Conservation (phyloP, 257 asterid genomes). For the Gardenia jasminoides region DNA sequence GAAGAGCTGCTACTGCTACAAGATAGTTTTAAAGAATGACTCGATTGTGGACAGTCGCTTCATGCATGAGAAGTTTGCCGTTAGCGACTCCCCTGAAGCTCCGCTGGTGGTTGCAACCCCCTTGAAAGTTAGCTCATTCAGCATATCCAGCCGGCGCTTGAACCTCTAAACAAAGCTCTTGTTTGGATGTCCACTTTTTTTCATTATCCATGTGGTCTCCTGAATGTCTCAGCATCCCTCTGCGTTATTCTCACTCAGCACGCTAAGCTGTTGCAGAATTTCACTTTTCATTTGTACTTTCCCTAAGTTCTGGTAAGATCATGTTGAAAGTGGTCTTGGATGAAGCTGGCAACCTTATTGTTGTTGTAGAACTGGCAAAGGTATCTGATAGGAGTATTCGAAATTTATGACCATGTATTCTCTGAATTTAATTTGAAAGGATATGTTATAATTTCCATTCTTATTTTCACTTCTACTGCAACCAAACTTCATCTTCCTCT, state of each 20-base stretch:
- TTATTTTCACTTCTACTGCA: background rate
- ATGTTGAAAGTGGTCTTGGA: background rate
- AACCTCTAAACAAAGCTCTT: constrained; percentile 29
- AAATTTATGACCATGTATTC: background rate
- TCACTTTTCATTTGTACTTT: background rate
- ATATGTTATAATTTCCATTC: background rate
- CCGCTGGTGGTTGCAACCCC: constrained; percentile 66
- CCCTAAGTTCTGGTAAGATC: constrained; percentile 13
- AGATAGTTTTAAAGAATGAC: constrained; percentile 44
- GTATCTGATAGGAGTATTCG: background rate
- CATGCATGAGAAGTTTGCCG: constrained; percentile 95
- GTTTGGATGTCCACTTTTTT: constrained; percentile 13
- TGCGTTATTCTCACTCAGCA: constrained; percentile 12
- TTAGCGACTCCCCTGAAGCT: constrained; percentile 53
- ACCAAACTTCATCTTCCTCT: background rate
- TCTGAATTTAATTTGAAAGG: background rate
- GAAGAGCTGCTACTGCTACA: constrained; percentile 80
- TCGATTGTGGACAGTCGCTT: constrained; percentile 56
- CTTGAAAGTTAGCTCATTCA: constrained; percentile 89
- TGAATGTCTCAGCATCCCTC: constrained; percentile 5
- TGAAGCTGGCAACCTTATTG: constrained; percentile 40
- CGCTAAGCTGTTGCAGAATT: constrained; percentile 8
- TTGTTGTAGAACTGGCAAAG: constrained; percentile 31
- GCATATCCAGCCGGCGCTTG: constrained; percentile 76
- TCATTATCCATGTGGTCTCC: background rate